Percentiles rank a stretch among this genome's conserved stretches.
Conservation (phyloP, 78 protist genomes). For the Neovahlkampfia damariscottae region DNA sequence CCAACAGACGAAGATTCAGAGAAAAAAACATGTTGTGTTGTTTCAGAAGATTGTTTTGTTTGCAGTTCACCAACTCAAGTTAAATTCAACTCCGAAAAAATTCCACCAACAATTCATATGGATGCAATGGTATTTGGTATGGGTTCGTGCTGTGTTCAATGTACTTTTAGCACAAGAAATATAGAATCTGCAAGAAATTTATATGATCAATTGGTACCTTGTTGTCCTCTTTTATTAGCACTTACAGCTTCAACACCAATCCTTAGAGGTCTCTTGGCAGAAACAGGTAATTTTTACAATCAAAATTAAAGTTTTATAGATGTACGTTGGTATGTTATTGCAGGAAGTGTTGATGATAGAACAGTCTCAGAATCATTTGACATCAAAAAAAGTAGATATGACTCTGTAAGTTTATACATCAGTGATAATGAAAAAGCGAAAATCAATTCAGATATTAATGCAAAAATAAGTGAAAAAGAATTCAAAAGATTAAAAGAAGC, state of each 20-base stretch:
- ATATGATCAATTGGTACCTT: constrained; percentile 71
- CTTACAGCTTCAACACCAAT: constrained; percentile 75
- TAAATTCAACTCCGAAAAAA: background rate
- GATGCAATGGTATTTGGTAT: constrained; percentile 97
- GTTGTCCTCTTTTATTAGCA: constrained; percentile 56
- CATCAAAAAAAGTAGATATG: constrained; percentile 71
- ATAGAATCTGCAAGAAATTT: constrained; percentile 71
- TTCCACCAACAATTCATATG: constrained; percentile 63
- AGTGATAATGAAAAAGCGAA: background rate
- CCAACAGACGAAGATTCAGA: background rate
- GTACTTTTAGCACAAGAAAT: constrained; percentile 71
- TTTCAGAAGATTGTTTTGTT: background rate
- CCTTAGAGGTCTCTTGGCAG: constrained; percentile 69
- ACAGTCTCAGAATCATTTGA: constrained; percentile 21
- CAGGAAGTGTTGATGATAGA: constrained; percentile 87
- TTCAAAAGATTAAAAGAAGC: constrained; percentile 31
- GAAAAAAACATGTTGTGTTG: background rate
- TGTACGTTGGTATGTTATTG: constrained; percentile 74
- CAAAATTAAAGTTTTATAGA: no score
- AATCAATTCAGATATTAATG: constrained; percentile 46
- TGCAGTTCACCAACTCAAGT: background rate
- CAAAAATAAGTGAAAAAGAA: constrained; percentile 29
- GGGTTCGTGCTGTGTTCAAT: constrained; percentile 91
- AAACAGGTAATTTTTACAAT: no score
- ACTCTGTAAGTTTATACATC: constrained; percentile 52